Evolutionary conservation across 352 stramenopile genomes (phyloP).

Genomic region (Pythium diclinum): DNA sequence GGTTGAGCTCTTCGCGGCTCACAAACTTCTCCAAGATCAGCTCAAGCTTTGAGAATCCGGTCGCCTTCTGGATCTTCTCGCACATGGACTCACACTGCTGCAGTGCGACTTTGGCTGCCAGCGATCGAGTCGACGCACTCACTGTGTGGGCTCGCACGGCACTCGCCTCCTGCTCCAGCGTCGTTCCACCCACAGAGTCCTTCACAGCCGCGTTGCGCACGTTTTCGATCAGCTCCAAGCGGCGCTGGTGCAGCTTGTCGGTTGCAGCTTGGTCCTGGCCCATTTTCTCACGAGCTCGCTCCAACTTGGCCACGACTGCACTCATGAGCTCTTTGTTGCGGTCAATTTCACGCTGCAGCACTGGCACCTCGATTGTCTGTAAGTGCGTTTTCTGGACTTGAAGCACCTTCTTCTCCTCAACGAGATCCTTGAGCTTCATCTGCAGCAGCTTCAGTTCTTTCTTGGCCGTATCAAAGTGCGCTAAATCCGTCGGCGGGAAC

Average conservation of each 20-base stretch:
- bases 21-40: constrained; percentile 78
- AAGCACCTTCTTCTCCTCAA: constrained; percentile 67
- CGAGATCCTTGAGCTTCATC: constrained; percentile 67
- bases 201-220: constrained; percentile 36
- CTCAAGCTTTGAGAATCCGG: constrained; percentile 74
- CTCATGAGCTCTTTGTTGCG: constrained; percentile 65
- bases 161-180: constrained; percentile 27
- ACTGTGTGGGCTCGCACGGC: constrained; percentile 29
- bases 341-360: constrained; percentile 44
- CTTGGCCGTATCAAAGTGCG: constrained; percentile 61
- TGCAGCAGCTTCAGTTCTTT: constrained; percentile 69
- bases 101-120: constrained; percentile 68
- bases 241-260: constrained; percentile 63
- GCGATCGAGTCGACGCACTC: constrained; percentile 44
- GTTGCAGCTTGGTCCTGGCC: constrained; percentile 62
- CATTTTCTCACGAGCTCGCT: constrained; percentile 58
- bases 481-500: constrained; percentile 52
- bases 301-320: constrained; percentile 63
- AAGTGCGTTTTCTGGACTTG: constrained; percentile 60
- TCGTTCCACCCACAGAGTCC: constrained; percentile 3
- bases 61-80: constrained; percentile 81
- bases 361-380: constrained; percentile 50
- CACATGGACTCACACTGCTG: constrained; percentile 83
- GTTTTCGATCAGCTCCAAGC: constrained; percentile 71
- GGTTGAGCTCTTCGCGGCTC: constrained; percentile 72